Base-by-base conservation (phyloP, 257 asterid genomes). In the Cinchona pubescens region DNA sequence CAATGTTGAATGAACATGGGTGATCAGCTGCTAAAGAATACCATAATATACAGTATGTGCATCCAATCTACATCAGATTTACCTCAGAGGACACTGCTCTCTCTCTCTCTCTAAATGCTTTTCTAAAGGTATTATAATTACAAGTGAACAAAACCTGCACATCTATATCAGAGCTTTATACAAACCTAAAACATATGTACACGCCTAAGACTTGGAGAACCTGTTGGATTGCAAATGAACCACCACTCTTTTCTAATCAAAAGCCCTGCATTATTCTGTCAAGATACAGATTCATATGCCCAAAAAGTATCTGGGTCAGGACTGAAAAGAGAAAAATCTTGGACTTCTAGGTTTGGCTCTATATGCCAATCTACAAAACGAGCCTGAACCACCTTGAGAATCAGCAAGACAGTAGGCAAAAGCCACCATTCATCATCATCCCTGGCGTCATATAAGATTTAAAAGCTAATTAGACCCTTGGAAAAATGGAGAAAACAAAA, bases 241-340 rank as follows among this genome's bases (percentile, higher is more conserved):
- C 3, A 30, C 34, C 2, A 56, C 38, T 58, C 19, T 48, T 61
- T 30, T n/a, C 72, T 34, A 38, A 51, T 43, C 58, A 42, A 53
- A 30, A 67, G 21, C 18, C 25, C 56, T 11, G n/a, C 48, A 9
- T 60, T 32, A 71, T 34, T 38, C 37, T 32, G 38, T 91, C 89
- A 94, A 73, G 96, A 86, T 71, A 77, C 79, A 56, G 89, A 82
- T 87, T 94, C 98, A 37, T 89, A 89, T 4, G 96, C 96, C 98
- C 98, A 94, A 79, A 94, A 94, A 62, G 97, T 92, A 81, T 92
- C 98, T 0, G 97, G 94, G 79, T 94, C 92, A 7, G 93, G 91
- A 78, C 89, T 90, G 91, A 86, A 94, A 73, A 94, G 91, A 55
- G 97, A 94, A 34, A 87, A 84, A 81, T 94, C 97, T 82, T 83